Base-by-base conservation (phyloP, 345 rosid genomes). In the Moricandia moricandioides region DNA sequence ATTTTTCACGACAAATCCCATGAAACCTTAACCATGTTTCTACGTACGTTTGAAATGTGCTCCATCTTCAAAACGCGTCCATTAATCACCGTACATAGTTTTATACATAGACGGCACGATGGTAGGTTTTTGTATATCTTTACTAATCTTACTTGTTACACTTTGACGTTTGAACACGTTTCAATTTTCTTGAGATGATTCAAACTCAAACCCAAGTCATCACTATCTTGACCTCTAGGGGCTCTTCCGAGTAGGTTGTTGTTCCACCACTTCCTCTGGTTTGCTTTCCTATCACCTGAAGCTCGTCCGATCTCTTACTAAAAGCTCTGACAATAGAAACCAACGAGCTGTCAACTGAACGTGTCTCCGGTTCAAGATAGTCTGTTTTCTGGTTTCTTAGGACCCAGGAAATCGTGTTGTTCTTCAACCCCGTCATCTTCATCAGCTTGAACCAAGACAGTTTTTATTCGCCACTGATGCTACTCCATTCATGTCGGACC, bases 321-420 rank as follows among this genome's bases (percentile, higher is more conserved):
- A 39, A 39, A 51, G n/a, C 69, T 70, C 29, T 69, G 29, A 13
- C 31, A 72, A 62, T 71, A 59, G 65, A 24, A 67, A 21, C 75
- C 81, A 89, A 74, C 14, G 97, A 91, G 76, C 96, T 91, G 40
- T 88, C 91, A 58, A 75, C 75, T 10, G 96, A 92, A 70, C 85
- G 74, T 24, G 80, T 76, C n/a, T 85, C 66, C 62, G 0, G 54
- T 49, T 18, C 10, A 55, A 35, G 33, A 30, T 30, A 62, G 63
- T 51, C 62, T 54, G 72, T 37, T 69, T 69, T 34, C 29, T 9
- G 40, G 29, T 43, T 16, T 40, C 66, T 70, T 70, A 65, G 10
- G 0, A 0, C 4, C 39, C 39, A 34, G 7, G 39, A 34, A 34
- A 34, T n/a, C 8, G 10, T 43, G 11, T 58, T 14, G 9, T 31